Conservation (phyloP, 2,329 filamentous ascomycete genomes). For the Pochonia chlamydosporia region DNA sequence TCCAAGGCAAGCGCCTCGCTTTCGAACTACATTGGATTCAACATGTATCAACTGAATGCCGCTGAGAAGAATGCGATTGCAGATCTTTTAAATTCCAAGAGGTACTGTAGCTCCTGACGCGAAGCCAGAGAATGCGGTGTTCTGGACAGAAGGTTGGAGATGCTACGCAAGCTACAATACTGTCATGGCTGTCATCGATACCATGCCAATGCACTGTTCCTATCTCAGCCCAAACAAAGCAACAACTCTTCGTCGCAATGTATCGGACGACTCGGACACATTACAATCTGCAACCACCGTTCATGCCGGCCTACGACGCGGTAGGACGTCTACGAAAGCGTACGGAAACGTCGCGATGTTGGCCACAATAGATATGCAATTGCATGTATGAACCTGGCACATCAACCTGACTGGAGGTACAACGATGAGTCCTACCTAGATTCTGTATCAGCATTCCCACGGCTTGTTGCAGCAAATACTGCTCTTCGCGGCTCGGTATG, state of each 20-base stretch:
- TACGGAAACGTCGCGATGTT: not conserved
- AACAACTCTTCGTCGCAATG: not conserved
- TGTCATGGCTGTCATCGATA: not conserved
- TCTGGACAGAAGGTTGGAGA: not conserved
- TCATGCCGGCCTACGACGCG: not conserved
- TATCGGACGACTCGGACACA: conserved; percentile 2
- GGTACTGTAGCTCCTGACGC: not conserved
- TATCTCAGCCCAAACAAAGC: not conserved
- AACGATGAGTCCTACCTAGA: too few relatives aligned
- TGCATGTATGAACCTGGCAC: not conserved
- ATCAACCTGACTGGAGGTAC: not conserved
- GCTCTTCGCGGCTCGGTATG: not conserved
- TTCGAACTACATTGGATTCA: not conserved
- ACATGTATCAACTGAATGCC: not conserved
- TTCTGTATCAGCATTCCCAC: not conserved
- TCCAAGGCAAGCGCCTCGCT: too few relatives aligned
- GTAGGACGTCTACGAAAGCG: not conserved
- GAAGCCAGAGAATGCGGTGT: not conserved
- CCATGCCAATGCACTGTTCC: not conserved
- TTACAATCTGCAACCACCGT: conserved; percentile 1
- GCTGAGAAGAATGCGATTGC: not conserved
- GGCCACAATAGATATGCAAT: not conserved
- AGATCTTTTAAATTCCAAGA: not conserved
- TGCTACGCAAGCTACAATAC: not conserved
- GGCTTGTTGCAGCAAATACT: not conserved